These are phyloP conservation scores for Aspergillus carlsbadensis DNA, from an alignment of 495 filamentous ascomycete species.

Conservation along the genomic window DNA sequence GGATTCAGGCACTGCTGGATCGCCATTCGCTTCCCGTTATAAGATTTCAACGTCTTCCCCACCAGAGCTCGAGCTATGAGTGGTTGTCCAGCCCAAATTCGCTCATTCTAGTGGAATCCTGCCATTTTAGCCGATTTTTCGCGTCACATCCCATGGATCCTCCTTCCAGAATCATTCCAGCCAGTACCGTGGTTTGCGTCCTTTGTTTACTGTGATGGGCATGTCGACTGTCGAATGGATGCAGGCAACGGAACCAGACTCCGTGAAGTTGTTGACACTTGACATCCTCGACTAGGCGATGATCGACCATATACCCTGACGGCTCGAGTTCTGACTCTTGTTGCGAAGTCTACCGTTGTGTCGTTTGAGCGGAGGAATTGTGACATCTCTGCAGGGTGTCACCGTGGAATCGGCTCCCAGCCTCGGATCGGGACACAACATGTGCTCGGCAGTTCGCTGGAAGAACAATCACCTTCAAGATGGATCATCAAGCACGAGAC, in stretches of 20 bases:
- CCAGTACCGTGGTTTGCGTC: neutral
- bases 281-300: no score
- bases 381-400: neutral
- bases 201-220: neutral
- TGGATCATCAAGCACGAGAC: neutral
- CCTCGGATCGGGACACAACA: conserved; percentile 6
- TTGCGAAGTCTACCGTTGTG: neutral
- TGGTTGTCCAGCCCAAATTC: conserved; percentile 5
- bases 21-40: conserved; percentile 21
- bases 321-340: neutral
- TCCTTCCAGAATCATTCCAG: neutral
- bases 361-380: neutral
- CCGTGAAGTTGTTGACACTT: no score
- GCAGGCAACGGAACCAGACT: no score
- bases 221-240: neutral
- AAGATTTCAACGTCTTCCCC: conserved; percentile 21
- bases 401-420: neutral
- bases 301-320: no score
- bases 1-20: conserved; percentile 21
- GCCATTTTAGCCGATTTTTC: conserved; percentile 3
- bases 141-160: neutral
- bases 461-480: neutral
- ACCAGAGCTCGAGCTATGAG: conserved; percentile 4
- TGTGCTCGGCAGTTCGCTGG: conserved; percentile 2
- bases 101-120: conserved; percentile 8